Percentiles rank a stretch among this genome's conserved stretches.
phyloP scores from a whole-genome alignment of 179 eudicot genomes.

The Pouteria campechiana region DNA sequence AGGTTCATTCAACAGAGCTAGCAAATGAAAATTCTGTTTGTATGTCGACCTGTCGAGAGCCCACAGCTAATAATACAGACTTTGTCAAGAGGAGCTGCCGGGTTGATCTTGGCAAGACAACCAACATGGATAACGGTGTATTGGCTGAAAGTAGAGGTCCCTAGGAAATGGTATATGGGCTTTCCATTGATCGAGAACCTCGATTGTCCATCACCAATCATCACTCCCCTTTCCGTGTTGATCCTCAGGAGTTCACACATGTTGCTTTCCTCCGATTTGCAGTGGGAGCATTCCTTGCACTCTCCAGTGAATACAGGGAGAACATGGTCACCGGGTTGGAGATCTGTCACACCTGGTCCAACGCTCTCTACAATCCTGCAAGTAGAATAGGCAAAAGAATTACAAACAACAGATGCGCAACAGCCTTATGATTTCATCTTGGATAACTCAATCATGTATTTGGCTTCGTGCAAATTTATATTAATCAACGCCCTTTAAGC shows the following conservation, averaged over 20 bases:
- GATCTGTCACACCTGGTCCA: slow-evolving; percentile 8
- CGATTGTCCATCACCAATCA: slow-evolving; percentile 7
- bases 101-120: slow-evolving; percentile 8
- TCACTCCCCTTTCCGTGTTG: slow-evolving; percentile 8
- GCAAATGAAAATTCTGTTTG: no score
- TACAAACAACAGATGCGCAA: no score
- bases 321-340: slow-evolving; percentile 8
- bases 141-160: slow-evolving; percentile 9
- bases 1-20: no score
- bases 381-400: no score
- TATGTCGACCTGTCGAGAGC: slow-evolving; percentile 5
- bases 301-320: slow-evolving; percentile 10
- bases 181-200: slow-evolving; percentile 7
- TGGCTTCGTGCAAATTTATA: no score
- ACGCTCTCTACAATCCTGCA: slow-evolving; percentile 8
- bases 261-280: slow-evolving; percentile 10
- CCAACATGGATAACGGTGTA: slow-evolving; percentile 9
- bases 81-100: slow-evolving; percentile 7
- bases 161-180: slow-evolving; percentile 8
- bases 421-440: no score
- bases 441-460: no score
- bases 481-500: no score
- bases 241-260: slow-evolving; percentile 10
- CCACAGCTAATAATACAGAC: slow-evolving; percentile 11
- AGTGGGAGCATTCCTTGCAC: slow-evolving; percentile 6